Evolutionary conservation across 2,329 filamentous ascomycete genomes (phyloP), one percentile per base, ranked within the genome.

Genomic region (Podosphaera fusca): DNA sequence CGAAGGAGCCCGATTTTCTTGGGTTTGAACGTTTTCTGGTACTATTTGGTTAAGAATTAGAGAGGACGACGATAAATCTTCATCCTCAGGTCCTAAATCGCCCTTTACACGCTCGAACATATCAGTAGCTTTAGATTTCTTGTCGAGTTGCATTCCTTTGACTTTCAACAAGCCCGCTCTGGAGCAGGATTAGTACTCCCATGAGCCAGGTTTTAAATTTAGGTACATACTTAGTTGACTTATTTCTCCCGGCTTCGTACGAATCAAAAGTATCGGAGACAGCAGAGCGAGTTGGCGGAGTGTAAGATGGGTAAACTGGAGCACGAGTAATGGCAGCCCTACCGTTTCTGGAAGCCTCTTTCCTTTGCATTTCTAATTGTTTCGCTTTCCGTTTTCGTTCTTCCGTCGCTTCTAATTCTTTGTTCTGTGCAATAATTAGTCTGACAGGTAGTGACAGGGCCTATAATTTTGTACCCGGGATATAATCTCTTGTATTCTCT

Each of bases 371-470:
- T 72, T 98, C 94, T 66, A 98, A 77, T 72, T 98, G 92, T 76
- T 96, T 98, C 56, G 92, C 94, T 73, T 95, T 95, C 65, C 90
- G 80, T 76, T 98, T 98, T 67, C 94, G 86, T 75, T 98, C 92
- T 70, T 98, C 92, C 57, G 85, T 95, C 8, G 92, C 94, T 71
- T 98, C 92, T 64, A 98, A 76, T 71, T 98, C 94, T 75, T 98
- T 98, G 77, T 98, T 98, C 81, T 94, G 68, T 59, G 63, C 38
- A 29, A 38, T n/a, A 34, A 52, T 70, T 46, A 70, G 66, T 57
- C 45, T 49, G 58, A 30, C 14, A 30, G 10, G 21, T 3, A 4
- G 9, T 40, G 33, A 30, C 9, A 29, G 38, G 59, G 56, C 36
- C 55, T 57, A 35, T 49, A 33, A 34, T 40, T 35, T 21, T 10